Evolutionary conservation across 2,329 filamentous ascomycete species (phyloP).

Genomic region (Arthrinium phaeospermum): DNA sequence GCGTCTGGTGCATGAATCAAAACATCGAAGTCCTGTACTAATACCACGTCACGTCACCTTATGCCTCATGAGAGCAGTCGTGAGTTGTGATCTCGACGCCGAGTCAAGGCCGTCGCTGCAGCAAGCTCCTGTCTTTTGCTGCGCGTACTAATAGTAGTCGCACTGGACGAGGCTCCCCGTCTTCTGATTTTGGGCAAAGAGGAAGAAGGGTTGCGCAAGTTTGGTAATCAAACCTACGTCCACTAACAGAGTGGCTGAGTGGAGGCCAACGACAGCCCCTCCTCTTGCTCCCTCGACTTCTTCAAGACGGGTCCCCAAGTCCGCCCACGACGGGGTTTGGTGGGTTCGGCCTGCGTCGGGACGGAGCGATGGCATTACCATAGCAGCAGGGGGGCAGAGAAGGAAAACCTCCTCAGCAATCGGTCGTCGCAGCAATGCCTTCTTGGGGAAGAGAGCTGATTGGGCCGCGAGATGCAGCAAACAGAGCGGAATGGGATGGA

Average conservation of each 20-base stretch:
- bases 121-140: too few species aligned
- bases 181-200: background rate
- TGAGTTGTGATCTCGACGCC: background rate
- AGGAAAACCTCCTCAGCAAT: background rate
- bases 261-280: background rate
- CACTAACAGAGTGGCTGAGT: background rate
- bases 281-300: background rate
- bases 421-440: too few species aligned
- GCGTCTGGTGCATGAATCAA: background rate
- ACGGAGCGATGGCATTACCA: too few species aligned
- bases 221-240: background rate
- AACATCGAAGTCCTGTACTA: background rate
- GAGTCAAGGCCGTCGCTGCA: background rate
- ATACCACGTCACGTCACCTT: background rate
- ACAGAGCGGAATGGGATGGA: background rate
- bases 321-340: background rate
- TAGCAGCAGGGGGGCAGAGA: background rate
- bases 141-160: too few species aligned
- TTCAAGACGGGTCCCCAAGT: background rate
- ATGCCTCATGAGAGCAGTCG: background rate
- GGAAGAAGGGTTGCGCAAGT: background rate
- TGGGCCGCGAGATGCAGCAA: too few species aligned
- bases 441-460: too few species aligned
- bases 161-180: background rate
- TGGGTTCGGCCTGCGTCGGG: background rate